A percentile compares a stretch with the other conserved stretches of the same genome.
Evolutionary conservation across 1,284 basidiomycete species (phyloP).

Genomic region (Xerocomus amazonicus): DNA sequence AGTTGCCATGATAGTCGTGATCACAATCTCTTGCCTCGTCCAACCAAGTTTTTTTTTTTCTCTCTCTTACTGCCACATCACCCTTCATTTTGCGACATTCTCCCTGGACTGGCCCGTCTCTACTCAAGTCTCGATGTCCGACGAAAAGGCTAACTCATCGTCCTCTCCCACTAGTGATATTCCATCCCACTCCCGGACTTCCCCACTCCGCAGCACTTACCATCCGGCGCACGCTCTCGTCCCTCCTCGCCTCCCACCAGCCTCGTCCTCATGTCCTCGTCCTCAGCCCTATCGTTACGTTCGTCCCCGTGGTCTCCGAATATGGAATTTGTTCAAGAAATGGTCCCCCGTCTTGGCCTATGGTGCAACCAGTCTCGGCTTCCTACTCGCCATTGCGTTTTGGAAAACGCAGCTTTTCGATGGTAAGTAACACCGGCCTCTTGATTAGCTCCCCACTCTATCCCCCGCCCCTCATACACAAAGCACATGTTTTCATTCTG

Average conservation of each 20-base stretch:
- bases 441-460: conserved; percentile 2
- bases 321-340: conserved; percentile 55
- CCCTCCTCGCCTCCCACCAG: conserved; percentile 17
- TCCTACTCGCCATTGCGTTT: conserved; percentile 67
- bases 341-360: conserved; percentile 75
- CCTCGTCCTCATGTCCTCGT: conserved; percentile 23
- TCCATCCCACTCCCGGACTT: conserved; percentile 10
- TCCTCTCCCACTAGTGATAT: conserved; percentile 12
- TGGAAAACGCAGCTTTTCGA: conserved; percentile 72
- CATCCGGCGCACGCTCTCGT: conserved; percentile 20
- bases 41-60: background rate
- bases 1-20: conserved; percentile 14
- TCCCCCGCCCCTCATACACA: conserved; percentile 2
- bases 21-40: background rate
- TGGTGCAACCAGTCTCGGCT: conserved; percentile 61
- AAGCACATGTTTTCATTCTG: background rate
- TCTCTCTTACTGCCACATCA: background rate
- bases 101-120: background rate
- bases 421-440: conserved; percentile 42
- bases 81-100: no score
- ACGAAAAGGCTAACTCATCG: conserved; percentile 23
- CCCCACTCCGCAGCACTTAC: conserved; percentile 12
- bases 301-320: conserved; percentile 49
- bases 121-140: conserved; percentile 12
- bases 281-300: conserved; percentile 38